Conservation (phyloP, 805 yeast genomes). For the Vanderwaltozyma verrucispora region DNA sequence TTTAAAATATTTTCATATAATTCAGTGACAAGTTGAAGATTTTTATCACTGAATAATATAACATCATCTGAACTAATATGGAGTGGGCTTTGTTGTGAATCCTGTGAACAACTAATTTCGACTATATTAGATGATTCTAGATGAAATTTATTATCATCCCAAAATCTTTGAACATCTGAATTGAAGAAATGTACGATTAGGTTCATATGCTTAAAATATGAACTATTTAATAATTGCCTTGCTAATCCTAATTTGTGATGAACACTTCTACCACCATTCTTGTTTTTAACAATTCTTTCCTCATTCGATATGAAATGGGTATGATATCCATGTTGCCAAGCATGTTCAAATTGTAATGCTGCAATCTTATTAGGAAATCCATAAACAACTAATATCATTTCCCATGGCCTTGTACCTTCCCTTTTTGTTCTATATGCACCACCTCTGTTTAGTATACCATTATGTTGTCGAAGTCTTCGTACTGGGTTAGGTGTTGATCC, state of each 20-base stretch:
- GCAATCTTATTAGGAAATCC: conserved; percentile 62
- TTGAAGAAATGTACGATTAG: conserved; percentile 39
- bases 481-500: conserved; percentile 78
- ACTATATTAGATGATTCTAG: neutral
- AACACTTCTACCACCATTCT: conserved; percentile 32
- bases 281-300: conserved; percentile 31
- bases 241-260: conserved; percentile 40
- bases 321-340: conserved; percentile 64
- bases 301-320: conserved; percentile 46
- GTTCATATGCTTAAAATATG: conserved; percentile 36
- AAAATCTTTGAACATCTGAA: conserved; percentile 13
- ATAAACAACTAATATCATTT: conserved; percentile 47
- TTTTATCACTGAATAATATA: conserved; percentile 7
- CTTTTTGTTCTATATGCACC: conserved; percentile 64
- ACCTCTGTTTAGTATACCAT: conserved; percentile 50
- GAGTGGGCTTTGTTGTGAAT: neutral
- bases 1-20: conserved; percentile 16
- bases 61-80: conserved; percentile 4
- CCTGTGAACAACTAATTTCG: neutral
- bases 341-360: conserved; percentile 77
- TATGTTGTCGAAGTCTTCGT: conserved; percentile 64
- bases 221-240: conserved; percentile 33
- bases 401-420: conserved; percentile 62
- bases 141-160: conserved; percentile 19
- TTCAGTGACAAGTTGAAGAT: conserved; percentile 18